Base-by-base conservation (phyloP, 371 early-diverging fungal species). In the Gilbertella persicaria region DNA sequence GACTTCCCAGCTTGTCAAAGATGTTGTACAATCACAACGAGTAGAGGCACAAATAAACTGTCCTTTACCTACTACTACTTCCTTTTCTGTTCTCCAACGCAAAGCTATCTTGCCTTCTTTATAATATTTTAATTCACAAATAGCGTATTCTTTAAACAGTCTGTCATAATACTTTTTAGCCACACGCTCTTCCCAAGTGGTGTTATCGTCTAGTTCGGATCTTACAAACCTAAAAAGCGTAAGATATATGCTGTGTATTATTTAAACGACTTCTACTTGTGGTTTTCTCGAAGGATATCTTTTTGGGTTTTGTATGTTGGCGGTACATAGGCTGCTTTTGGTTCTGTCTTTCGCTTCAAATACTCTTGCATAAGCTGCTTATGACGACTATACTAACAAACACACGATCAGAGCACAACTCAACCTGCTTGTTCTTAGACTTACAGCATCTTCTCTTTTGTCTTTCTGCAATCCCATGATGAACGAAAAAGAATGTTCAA, bases 161-260 rank as follows among this genome's bases (percentile, higher is more conserved):
- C 79, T 76, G 54, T 91, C 90, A 53, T 94, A 90, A 63, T 94
- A 93, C 56, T 89, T 87, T 57, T 90, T 89, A 5, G 93, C 93
- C 7, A 93, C 64, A 9, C 93, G 73, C 44, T 87, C 71, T 58
- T 90, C 93, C 93, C 93, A 94, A 2, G 78, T 62, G 3, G 55
- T 64, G 38, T 68, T 65, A 9, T 78, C 67, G 4, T 82, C 85
- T 16, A 53, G 30, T 33, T 58, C 42, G 9, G 60, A 45, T 23
- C 67, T 55, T 4, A 74, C 52, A 45, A 74, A 74, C 20, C 66
- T 69, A 21, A 25, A 23, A 41, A 28, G 4, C 1, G n/a, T n/a
- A n/a, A n/a, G n/a, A n/a, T n/a, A n/a, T n/a, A n/a, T n/a, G n/a
- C n/a, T n/a, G n/a, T n/a, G n/a, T n/a, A n/a, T n/a, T n/a, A n/a